These are phyloP conservation scores for Kodamaea kaohsiungensis DNA, from an alignment of 805 yeast genomes.

Conservation along the genomic window DNA sequence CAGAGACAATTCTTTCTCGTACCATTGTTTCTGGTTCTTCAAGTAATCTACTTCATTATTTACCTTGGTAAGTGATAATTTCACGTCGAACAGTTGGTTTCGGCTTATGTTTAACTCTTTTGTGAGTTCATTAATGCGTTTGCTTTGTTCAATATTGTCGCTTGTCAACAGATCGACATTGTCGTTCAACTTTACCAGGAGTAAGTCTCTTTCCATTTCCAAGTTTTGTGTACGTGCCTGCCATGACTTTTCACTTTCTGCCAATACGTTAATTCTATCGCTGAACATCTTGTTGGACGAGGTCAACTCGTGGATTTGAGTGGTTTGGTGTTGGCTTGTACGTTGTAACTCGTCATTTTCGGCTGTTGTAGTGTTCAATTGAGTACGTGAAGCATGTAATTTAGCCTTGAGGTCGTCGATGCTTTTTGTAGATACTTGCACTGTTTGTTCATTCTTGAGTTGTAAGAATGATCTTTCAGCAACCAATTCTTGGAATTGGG, in stretches of 20 bases:
- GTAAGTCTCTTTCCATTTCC: conserved; percentile 21
- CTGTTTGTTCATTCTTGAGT: conserved; percentile 36
- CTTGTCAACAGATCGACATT: conserved; percentile 29
- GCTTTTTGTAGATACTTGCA: conserved; percentile 23
- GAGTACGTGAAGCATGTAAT: conserved; percentile 10
- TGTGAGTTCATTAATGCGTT: conserved; percentile 34
- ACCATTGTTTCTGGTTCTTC: conserved; percentile 41
- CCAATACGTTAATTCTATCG: conserved; percentile 6
- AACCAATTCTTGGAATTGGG: conserved; percentile 28
- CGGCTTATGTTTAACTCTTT: conserved; percentile 38
- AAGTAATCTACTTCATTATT: conserved; percentile 36
- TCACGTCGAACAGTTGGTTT: conserved; percentile 36
- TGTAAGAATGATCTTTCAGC: conserved; percentile 34
- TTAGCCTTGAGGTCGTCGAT: conserved; percentile 24
- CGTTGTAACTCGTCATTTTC: conserved; percentile 8
- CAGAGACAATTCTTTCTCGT: conserved; percentile 35
- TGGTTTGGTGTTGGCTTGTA: conserved; percentile 5
- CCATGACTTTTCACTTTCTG: conserved; percentile 7
- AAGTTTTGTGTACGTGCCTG: not conserved
- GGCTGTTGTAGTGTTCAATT: not conserved
- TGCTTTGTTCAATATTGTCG: conserved; percentile 38
- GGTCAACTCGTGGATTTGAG: conserved; percentile 12
- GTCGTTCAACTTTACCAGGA: conserved; percentile 28
- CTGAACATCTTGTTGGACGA: conserved; percentile 10
- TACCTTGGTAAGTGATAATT: conserved; percentile 35